These are phyloP conservation scores for Musa itinerans DNA, from an alignment of 176 grass and related monocot species.

Conservation along the genomic window DNA sequence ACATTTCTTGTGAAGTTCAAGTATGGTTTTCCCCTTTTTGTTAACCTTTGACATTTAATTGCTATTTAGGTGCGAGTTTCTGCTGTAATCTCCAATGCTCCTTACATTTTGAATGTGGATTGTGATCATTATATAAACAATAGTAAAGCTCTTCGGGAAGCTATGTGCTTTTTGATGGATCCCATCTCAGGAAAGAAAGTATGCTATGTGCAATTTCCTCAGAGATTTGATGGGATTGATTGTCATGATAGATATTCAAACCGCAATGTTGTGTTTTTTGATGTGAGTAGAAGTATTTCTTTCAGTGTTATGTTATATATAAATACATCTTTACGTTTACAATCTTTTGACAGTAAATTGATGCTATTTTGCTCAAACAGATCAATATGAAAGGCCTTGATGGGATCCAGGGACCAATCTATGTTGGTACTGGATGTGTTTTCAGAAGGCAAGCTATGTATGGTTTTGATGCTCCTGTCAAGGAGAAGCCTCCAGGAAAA, in stretches of 20 bases:
- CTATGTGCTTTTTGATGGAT: slow-evolving; percentile 11
- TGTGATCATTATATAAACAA: slow-evolving; percentile 15
- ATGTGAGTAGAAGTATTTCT: slow-evolving; percentile 9
- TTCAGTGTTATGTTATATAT: not conserved
- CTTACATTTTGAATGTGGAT: slow-evolving; percentile 13
- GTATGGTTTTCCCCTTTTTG: not conserved
- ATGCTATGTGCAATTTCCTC: slow-evolving; percentile 7
- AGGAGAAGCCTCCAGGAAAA: slow-evolving; percentile 34
- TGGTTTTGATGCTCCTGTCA: slow-evolving; percentile 40
- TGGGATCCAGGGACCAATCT: slow-evolving; percentile 47
- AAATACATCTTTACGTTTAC: too few species aligned
- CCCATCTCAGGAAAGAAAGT: slow-evolving; percentile 5
- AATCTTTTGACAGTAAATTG: too few species aligned
- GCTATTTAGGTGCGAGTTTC: slow-evolving; percentile 38
- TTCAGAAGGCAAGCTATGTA: slow-evolving; percentile 46
- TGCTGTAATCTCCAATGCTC: slow-evolving; percentile 27
- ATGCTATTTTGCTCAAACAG: slow-evolving; percentile 13
- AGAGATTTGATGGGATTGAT: slow-evolving; percentile 9
- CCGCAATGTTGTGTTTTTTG: slow-evolving; percentile 7
- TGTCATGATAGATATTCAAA: slow-evolving; percentile 7
- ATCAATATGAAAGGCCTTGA: slow-evolving; percentile 55
- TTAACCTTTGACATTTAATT: not conserved
- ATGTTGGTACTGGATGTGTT: slow-evolving; percentile 43
- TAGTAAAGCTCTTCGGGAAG: slow-evolving; percentile 1
- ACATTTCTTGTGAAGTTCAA: not conserved